phyloP scores from a whole-genome alignment of 805 yeast genomes.

The Priceomyces carsonii region DNA sequence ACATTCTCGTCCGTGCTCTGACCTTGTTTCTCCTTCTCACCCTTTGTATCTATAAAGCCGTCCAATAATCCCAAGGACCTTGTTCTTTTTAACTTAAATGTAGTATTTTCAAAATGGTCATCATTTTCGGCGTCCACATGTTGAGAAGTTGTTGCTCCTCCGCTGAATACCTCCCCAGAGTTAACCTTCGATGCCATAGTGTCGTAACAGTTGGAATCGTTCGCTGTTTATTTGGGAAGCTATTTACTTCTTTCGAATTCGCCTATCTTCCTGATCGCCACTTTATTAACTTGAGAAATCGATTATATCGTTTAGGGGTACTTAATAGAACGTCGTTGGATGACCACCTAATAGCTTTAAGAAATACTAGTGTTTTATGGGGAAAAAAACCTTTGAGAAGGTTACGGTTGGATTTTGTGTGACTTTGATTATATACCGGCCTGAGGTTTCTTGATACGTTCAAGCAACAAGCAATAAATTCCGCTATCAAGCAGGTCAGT shows the following conservation, averaged over 20 bases:
- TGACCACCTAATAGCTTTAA: not conserved
- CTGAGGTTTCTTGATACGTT: too few relatives aligned
- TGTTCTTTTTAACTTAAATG: slow-evolving; percentile 78
- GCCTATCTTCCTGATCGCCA: too few relatives aligned
- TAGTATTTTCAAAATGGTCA: slow-evolving; percentile 65
- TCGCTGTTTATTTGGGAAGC: too few relatives aligned
- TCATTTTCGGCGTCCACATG: slow-evolving; percentile 72
- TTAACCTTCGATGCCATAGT: slow-evolving; percentile 11
- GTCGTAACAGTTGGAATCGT: too few relatives aligned
- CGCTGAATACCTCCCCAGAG: slow-evolving; percentile 42
- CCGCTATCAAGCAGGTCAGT: too few relatives aligned
- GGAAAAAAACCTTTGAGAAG: slow-evolving; percentile 3
- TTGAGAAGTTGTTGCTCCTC: slow-evolving; percentile 64
- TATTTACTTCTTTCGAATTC: too few relatives aligned
- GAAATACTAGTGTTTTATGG: slow-evolving; percentile 1
- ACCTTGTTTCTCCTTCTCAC: slow-evolving; percentile 14
- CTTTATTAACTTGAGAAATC: too few relatives aligned
- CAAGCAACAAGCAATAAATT: too few relatives aligned
- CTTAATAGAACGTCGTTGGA: not conserved
- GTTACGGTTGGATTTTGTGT: slow-evolving; percentile 1
- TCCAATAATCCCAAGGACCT: slow-evolving; percentile 80
- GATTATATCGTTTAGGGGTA: too few relatives aligned
- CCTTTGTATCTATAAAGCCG: slow-evolving; percentile 56
- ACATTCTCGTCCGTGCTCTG: slow-evolving; percentile 6
- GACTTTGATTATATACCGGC: not conserved